Conservation (phyloP, 192 early-diverging fungal genomes). For the Powellomyces hirtus region DNA sequence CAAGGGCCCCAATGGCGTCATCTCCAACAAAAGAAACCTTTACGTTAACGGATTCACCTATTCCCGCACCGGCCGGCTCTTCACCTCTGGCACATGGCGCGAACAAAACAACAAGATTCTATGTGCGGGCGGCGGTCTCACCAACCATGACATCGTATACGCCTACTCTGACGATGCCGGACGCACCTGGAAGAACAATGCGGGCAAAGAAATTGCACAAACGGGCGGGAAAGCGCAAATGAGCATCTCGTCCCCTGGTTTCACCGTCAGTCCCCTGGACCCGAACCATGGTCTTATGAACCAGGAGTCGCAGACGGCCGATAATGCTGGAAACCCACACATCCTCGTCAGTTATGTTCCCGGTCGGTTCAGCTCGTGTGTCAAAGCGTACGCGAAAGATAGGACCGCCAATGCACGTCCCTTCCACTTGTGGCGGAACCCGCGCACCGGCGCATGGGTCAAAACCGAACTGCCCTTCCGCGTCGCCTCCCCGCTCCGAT, state of each 20-base stretch:
- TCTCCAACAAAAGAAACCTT: neutral
- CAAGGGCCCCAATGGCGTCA: neutral
- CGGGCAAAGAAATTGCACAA: neutral
- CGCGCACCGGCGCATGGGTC: neutral
- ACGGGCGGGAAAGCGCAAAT: neutral
- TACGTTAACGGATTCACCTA: neutral
- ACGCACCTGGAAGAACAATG: neutral
- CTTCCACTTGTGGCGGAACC: neutral
- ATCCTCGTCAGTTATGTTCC: neutral
- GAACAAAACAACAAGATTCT: neutral
- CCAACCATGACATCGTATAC: neutral
- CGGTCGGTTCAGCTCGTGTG: neutral
- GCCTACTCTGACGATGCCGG: neutral
- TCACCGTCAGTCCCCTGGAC: neutral
- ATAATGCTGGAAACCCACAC: neutral
- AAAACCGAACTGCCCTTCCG: neutral
- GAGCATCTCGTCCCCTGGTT: neutral
- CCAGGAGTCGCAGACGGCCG: neutral
- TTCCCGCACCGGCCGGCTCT: neutral
- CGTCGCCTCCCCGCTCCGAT: neutral
- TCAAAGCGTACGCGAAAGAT: neutral
- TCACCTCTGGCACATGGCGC: neutral
- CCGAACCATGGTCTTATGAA: neutral
- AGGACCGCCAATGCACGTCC: neutral
- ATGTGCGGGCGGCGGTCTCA: neutral